Evolutionary conservation across 2,329 filamentous ascomycete genomes (phyloP).

Genomic region (Cladophialophora bantiana): DNA sequence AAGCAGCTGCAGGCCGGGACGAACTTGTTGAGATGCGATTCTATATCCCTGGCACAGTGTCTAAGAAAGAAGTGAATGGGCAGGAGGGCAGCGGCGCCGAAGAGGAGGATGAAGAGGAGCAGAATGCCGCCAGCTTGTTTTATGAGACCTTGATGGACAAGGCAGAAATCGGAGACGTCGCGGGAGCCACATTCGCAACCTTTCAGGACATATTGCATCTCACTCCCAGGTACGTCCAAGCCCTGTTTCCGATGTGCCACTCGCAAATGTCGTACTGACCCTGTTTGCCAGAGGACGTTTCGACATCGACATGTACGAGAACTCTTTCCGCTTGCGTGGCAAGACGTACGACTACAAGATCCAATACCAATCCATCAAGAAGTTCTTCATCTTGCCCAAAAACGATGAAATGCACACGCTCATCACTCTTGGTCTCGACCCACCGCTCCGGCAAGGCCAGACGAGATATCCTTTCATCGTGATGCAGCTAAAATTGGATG

Average conservation of each 20-base stretch:
- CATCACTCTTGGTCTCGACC: slow-evolving; percentile 92
- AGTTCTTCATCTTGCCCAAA: slow-evolving; percentile 97
- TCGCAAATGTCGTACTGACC: slow-evolving; percentile 39
- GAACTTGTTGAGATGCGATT: slow-evolving; percentile 99
- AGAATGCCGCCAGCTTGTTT: slow-evolving; percentile 95
- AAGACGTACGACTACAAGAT: slow-evolving; percentile 99
- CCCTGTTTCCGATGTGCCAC: neutral
- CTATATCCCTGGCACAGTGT: slow-evolving; percentile 92
- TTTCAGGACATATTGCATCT: slow-evolving; percentile 97
- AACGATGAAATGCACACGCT: slow-evolving; percentile 97
- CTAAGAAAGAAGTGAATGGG: slow-evolving; percentile 72
- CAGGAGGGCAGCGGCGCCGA: slow-evolving; percentile 68
- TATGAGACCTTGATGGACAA: slow-evolving; percentile 98
- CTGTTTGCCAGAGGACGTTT: slow-evolving; percentile 80
- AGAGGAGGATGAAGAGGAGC: slow-evolving; percentile 73
- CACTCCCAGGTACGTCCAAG: slow-evolving; percentile 74
- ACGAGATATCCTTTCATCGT: slow-evolving; percentile 98
- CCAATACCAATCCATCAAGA: slow-evolving; percentile 96
- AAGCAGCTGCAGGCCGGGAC: slow-evolving; percentile 85
- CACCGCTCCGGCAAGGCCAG: slow-evolving; percentile 93
- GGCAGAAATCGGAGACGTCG: slow-evolving; percentile 97
- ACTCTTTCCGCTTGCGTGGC: slow-evolving; percentile 92
- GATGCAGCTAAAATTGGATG: slow-evolving; percentile 98
- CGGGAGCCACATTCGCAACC: slow-evolving; percentile 97
- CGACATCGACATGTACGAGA: slow-evolving; percentile 99